These are phyloP conservation scores for Aspergillus cavernicola DNA, from an alignment of 495 filamentous ascomycete species.

Conservation along the genomic window DNA sequence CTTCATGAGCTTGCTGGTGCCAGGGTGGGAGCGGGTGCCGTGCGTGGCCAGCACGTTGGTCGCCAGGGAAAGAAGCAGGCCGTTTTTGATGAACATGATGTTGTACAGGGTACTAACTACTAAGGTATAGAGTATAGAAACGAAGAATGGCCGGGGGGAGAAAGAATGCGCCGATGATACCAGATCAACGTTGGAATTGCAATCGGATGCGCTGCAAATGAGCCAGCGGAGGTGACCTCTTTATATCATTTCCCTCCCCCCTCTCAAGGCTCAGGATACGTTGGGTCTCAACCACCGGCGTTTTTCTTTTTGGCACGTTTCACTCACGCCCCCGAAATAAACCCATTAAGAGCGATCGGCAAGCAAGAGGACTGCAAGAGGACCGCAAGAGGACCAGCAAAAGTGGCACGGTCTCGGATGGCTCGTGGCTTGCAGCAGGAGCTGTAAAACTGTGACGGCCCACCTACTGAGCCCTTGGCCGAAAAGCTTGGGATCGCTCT, in stretches of 20 bases:
- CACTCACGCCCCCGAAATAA: no score
- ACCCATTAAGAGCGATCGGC: no score
- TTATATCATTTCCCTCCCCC: neutral
- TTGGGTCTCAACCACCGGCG: no score
- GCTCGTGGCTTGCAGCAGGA: no score
- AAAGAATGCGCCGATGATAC: neutral
- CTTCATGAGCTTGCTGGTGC: constrained; percentile 5
- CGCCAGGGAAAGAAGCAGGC: constrained; percentile 2
- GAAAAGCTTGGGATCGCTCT: neutral
- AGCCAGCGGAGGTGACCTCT: neutral
- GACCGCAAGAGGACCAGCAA: no score
- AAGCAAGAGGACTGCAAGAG: no score
- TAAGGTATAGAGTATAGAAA: neutral
- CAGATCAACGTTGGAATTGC: neutral
- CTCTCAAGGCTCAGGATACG: no score
- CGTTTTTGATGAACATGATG: constrained; percentile 5
- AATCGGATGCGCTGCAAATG: neutral
- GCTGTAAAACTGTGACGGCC: no score
- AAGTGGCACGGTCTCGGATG: no score
- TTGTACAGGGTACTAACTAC: neutral
- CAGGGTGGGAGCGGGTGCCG: neutral
- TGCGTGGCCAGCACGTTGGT: constrained; percentile 12
- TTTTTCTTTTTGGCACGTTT: no score
- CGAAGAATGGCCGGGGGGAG: neutral
- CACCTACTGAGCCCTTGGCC: no score